A percentile compares a stretch with the other conserved stretches of the same genome.
These are phyloP conservation scores for Lasiodiplodia hormozganensis DNA, from an alignment of 2,329 filamentous ascomycete species.

Conservation along the genomic window DNA sequence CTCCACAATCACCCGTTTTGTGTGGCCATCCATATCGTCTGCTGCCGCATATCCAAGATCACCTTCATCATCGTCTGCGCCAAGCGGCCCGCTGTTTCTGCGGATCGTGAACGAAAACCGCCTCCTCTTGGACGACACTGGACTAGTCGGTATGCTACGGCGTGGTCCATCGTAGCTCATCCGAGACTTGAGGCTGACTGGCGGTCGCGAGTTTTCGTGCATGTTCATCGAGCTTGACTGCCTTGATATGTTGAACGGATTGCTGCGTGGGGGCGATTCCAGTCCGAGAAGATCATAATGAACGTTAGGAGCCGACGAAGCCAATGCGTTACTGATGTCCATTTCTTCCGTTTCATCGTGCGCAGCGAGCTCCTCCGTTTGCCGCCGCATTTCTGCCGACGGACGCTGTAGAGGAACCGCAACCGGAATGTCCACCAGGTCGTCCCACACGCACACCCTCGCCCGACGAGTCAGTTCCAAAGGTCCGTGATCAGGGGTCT, in stretches of 20 bases:
- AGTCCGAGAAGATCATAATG: constrained; percentile 74
- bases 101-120: constrained; percentile 51
- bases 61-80: constrained; percentile 78
- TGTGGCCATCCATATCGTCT: constrained; percentile 89
- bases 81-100: constrained; percentile 49
- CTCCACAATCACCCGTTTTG: constrained; percentile 95
- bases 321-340: constrained; percentile 80
- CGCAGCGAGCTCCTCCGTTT: constrained; percentile 48
- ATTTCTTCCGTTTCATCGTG: constrained; percentile 77
- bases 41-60: constrained; percentile 95
- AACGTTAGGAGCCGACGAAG: constrained; percentile 52
- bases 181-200: constrained; percentile 41
- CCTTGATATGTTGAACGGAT: constrained; percentile 57
- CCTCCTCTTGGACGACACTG: constrained; percentile 43
- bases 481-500: constrained; percentile 89
- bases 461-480: constrained; percentile 89
- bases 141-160: constrained; percentile 35
- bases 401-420: constrained; percentile 88
- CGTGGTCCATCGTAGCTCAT: constrained; percentile 52
- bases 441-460: constrained; percentile 97
- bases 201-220: constrained; percentile 35
- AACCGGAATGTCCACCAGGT: constrained; percentile 93
- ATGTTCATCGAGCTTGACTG: constrained; percentile 53
- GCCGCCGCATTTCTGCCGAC: constrained; percentile 80
- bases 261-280: constrained; percentile 53